Evolutionary conservation across 257 asterid genomes (phyloP), one percentile per base, ranked within the genome.

Genomic region (Coffea canephora): DNA sequence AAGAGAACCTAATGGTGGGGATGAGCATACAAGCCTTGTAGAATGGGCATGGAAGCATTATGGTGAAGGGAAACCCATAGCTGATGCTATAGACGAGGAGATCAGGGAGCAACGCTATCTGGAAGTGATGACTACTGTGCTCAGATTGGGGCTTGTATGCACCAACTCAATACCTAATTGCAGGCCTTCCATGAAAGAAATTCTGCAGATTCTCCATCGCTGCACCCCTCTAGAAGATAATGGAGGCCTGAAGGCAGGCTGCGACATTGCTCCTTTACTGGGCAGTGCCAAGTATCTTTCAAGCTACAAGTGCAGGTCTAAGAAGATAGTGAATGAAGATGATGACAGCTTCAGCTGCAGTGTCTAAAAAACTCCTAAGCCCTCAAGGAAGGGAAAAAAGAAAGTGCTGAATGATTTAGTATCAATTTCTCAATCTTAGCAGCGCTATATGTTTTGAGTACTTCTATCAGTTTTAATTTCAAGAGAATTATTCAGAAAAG

Each of bases 1-100:
- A 78, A 79, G 89, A 77, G 90, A 88, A 86, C 88, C 97, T 15
- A 89, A 86, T 64, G 73, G 49, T 8, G 94, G 95, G 65, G 97
- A 87, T 5, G 97, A 92, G 82, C 86, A 91, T 36, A 82, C 86
- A 8, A 88, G 92, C 88, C 92, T 94, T 2, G 97, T 96, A 15
- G 97, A 94, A 79, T 94, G 98, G 97, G 97, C 97, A 7, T 92
- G 98, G 97, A 88, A 70, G 85, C 88, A 82, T 41, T 89, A 84
- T 0, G 86, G 86, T 74, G 91, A 92, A 77, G 97, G 89, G 61
- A 87, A 77, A 67, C 87, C 87, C 0, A 80, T 87, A 6, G 77
- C 5, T 2, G 90, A 89, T 41, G 84, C 71, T 2, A 18, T 91
- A 68, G 97, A 92, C 54, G 81, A 76, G 41, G 91, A 81, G 54